Percentiles rank a stretch among this genome's conserved stretches.
phyloP scores from a whole-genome alignment of 306 rosid species.

The Rosa multiflora region DNA sequence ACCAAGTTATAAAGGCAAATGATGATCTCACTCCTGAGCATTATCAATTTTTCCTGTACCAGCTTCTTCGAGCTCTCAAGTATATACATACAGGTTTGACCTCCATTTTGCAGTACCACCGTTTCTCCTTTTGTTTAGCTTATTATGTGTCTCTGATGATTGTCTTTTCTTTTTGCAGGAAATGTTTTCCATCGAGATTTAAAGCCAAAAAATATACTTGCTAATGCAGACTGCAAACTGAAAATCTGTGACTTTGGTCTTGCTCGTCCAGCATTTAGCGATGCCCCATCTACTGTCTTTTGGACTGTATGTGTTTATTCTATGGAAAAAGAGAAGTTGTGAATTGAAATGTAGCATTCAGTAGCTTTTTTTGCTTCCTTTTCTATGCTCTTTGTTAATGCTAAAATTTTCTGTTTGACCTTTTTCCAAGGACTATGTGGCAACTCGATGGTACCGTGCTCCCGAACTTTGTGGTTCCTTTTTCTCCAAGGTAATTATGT shows the following conservation, averaged over 20 bases:
- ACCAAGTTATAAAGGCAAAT: constrained; percentile 59
- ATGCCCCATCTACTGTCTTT: constrained; percentile 61
- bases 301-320: constrained; percentile 57
- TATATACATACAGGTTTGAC: constrained; percentile 65
- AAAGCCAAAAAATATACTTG: constrained; percentile 77
- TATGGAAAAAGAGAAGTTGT: background rate
- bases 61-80: constrained; percentile 70
- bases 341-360: background rate
- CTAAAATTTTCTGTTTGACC: background rate
- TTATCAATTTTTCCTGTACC: constrained; percentile 61
- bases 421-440: constrained; percentile 61
- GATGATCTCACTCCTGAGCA: constrained; percentile 64
- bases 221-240: constrained; percentile 72
- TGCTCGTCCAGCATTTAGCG: constrained; percentile 60
- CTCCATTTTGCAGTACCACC: constrained; percentile 5
- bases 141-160: constrained; percentile 12
- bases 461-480: constrained; percentile 78
- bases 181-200: constrained; percentile 65
- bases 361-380: background rate
- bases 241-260: constrained; percentile 74
- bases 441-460: constrained; percentile 78
- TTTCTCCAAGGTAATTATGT: constrained; percentile 53
- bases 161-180: constrained; percentile 28
- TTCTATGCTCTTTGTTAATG: background rate
- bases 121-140: constrained; percentile 5